Conservation (phyloP, 1,139 yeast genomes). For the Suhomyces chickasaworum region DNA sequence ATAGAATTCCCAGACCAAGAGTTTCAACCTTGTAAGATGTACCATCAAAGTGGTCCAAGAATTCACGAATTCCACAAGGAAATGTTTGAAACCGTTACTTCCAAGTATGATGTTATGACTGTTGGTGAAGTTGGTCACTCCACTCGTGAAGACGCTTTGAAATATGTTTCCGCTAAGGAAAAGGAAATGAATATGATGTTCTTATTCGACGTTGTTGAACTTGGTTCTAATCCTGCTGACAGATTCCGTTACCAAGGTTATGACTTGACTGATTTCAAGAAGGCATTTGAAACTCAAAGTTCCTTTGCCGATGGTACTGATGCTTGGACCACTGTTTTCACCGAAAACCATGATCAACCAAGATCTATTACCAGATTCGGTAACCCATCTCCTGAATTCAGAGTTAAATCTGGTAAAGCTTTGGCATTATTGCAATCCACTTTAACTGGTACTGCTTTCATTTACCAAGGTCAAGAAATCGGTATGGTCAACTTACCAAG, state of each 20-base stretch:
- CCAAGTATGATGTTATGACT: slow-evolving; percentile 28
- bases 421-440: slow-evolving; percentile 25
- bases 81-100: slow-evolving; percentile 21
- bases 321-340: slow-evolving; percentile 28
- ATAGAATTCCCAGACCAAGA: slow-evolving; percentile 24
- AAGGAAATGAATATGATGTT: slow-evolving; percentile 31
- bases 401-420: slow-evolving; percentile 24
- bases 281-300: slow-evolving; percentile 20
- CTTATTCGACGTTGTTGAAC: slow-evolving; percentile 26
- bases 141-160: slow-evolving; percentile 24
- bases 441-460: slow-evolving; percentile 26
- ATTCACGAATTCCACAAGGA: slow-evolving; percentile 30
- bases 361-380: slow-evolving; percentile 27
- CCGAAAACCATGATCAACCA: slow-evolving; percentile 30
- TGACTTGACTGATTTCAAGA: slow-evolving; percentile 22
- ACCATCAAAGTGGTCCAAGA: slow-evolving; percentile 24
- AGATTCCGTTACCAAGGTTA: slow-evolving; percentile 23
- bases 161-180: slow-evolving; percentile 26
- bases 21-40: slow-evolving; percentile 22
- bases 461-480: slow-evolving; percentile 30
- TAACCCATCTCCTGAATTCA: slow-evolving; percentile 20
- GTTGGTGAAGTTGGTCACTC: slow-evolving; percentile 30
- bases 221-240: slow-evolving; percentile 21
- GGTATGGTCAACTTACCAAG: slow-evolving; percentile 28
- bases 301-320: slow-evolving; percentile 25